Evolutionary conservation across 2,329 filamentous ascomycete genomes (phyloP), one percentile per base, ranked within the genome.

Genomic region (Acarospora socialis): DNA sequence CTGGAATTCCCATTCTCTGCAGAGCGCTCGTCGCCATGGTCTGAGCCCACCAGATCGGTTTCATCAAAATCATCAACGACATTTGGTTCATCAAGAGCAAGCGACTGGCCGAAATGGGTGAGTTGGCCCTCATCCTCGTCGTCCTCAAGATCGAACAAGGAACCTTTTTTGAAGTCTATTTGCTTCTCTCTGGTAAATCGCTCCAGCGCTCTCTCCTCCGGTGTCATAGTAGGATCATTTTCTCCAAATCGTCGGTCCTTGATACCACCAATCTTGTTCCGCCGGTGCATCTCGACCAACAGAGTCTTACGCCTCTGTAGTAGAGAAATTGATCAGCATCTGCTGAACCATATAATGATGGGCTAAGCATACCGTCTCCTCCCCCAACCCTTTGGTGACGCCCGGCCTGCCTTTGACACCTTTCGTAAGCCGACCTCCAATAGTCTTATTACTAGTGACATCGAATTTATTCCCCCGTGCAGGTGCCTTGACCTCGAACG

Each of bases 181-280:
- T 86, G 77, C 55, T 90, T 90, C 59, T 94, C 90, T 47, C 75
- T 65, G 26, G 87, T 81, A 51, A 92, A 98, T 49, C 90, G 71
- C 55, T 93, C 81, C 43, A 90, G 70, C 60, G 90, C 90, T 52
- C 80, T 81, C 49, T 95, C 82, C 50, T 98, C 90, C 2, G 84
- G 77, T 3, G 82, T 82, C 82, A 98, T 87, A 8, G 75, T 80
- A 7, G 84, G 81, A 53, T 98, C 86, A 49, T 92, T 81, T 62
- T 98, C 92, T 55, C 92, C 90, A 48, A 98, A 93, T 46, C 90
- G 77, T 48, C 83, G 73, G 65, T 98, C 90, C 32, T 93, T 59
- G 40, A 98, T 82, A 4, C 86, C 87, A 42, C 90, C 90, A 13
- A 87, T 77, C 56, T 93, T 94, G 54, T 92, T 86, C 22, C 82